Evolutionary conservation across 2,329 filamentous ascomycete genomes (phyloP).

Genomic region (Cercospora sp.): DNA sequence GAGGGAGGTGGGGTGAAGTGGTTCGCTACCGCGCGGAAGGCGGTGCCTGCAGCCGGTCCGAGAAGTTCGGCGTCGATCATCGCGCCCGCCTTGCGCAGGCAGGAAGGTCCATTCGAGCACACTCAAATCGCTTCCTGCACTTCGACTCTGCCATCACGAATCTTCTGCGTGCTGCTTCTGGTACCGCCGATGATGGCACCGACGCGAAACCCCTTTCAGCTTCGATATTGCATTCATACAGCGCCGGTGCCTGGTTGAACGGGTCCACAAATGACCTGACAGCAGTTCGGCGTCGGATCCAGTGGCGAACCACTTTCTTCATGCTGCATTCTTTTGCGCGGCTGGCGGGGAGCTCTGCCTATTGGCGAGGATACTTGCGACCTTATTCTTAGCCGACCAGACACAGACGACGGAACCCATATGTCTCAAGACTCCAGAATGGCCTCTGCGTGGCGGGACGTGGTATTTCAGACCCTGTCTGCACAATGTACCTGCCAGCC

Average conservation of each 20-base stretch:
- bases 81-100: neutral
- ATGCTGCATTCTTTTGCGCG: too few relatives aligned
- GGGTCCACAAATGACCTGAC: neutral
- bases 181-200: neutral
- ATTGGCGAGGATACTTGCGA: neutral
- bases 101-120: neutral
- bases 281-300: too few relatives aligned
- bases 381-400: neutral
- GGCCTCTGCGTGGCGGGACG: neutral
- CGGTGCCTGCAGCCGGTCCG: neutral
- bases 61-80: conserved; percentile 1
- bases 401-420: neutral
- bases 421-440: neutral
- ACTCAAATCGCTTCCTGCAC: neutral
- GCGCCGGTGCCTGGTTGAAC: neutral
- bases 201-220: neutral
- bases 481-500: neutral
- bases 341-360: too few relatives aligned
- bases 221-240: neutral
- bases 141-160: neutral
- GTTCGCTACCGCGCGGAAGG: neutral
- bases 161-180: neutral
- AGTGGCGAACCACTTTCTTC: too few relatives aligned
- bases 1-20: neutral
- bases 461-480: neutral